These are phyloP conservation scores for Naumovozyma castellii DNA, from an alignment of 805 yeast species.

Conservation along the genomic window DNA sequence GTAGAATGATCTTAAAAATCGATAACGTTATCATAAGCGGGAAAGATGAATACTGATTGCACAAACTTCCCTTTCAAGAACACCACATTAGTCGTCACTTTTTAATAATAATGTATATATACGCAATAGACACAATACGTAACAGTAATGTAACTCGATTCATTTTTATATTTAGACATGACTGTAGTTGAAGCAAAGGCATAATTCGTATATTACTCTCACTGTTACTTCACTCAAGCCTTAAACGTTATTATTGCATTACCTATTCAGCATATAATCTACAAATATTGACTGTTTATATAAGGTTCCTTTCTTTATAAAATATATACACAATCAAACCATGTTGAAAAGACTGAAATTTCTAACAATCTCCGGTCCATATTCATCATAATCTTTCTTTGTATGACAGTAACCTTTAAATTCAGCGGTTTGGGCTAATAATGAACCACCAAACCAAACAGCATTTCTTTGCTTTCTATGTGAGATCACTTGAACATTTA, in stretches of 20 bases:
- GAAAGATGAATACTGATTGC: conserved; percentile 51
- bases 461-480: conserved; percentile 98
- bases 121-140: too few species aligned
- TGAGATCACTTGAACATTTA: conserved; percentile 90
- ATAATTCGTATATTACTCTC: too few species aligned
- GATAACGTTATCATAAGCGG: conserved; percentile 92
- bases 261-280: not conserved
- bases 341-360: conserved; percentile 91
- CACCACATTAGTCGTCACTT: not conserved
- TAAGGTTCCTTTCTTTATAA: too few species aligned
- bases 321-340: conserved; percentile 34
- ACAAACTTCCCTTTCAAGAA: not conserved
- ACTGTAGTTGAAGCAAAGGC: too few species aligned
- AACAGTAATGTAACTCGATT: not conserved
- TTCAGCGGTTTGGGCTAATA: conserved; percentile 94
- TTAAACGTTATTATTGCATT: too few species aligned
- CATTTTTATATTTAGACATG: too few species aligned
- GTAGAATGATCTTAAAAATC: conserved; percentile 95
- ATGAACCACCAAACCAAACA: conserved; percentile 98
- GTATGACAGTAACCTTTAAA: conserved; percentile 95
- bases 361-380: conserved; percentile 95
- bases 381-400: conserved; percentile 93
- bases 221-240: too few species aligned
- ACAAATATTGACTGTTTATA: too few species aligned
- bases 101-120: not conserved